These are phyloP conservation scores for Nectriaceae sp. DNA, from an alignment of 2,329 filamentous ascomycete genomes.

Conservation along the genomic window DNA sequence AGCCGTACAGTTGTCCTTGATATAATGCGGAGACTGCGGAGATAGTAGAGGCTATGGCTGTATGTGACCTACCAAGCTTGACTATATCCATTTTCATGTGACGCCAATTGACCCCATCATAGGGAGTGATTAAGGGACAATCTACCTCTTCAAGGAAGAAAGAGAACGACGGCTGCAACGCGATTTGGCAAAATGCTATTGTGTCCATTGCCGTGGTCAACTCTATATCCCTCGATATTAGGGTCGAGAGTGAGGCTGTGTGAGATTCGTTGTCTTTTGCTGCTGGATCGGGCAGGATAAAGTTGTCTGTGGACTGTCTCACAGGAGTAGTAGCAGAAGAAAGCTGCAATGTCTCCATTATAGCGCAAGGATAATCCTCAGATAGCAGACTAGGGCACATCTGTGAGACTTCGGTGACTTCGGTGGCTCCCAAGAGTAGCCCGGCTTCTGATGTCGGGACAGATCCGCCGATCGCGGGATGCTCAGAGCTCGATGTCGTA, in stretches of 20 bases:
- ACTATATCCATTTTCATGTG: conserved; percentile 10
- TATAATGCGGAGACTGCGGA: conserved; percentile 15
- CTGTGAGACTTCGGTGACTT: neutral
- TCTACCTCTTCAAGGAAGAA: conserved; percentile 22
- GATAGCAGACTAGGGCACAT: neutral
- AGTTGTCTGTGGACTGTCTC: neutral
- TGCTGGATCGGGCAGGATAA: neutral
- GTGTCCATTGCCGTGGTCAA: conserved; percentile 23
- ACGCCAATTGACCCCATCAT: conserved; percentile 19
- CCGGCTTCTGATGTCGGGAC: too few species aligned
- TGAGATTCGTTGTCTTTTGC: neutral
- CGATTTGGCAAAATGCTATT: conserved; percentile 5
- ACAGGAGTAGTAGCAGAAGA: neutral
- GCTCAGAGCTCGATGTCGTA: neutral
- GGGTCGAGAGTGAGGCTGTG: conserved; percentile 6
- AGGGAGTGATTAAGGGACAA: conserved; percentile 16
- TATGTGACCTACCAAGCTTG: conserved; percentile 4
- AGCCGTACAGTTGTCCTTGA: conserved; percentile 9
- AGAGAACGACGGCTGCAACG: conserved; percentile 4
- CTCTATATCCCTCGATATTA: conserved; percentile 23
- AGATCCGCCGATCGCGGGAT: too few species aligned
- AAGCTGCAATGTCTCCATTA: neutral
- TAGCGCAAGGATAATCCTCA: neutral
- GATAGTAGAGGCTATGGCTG: conserved; percentile 6
- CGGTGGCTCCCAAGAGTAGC: neutral